A percentile compares a stretch with the other conserved stretches of the same genome.
phyloP scores from a whole-genome alignment of 768 basidiomycete species.

The Scleroderma bovista region DNA sequence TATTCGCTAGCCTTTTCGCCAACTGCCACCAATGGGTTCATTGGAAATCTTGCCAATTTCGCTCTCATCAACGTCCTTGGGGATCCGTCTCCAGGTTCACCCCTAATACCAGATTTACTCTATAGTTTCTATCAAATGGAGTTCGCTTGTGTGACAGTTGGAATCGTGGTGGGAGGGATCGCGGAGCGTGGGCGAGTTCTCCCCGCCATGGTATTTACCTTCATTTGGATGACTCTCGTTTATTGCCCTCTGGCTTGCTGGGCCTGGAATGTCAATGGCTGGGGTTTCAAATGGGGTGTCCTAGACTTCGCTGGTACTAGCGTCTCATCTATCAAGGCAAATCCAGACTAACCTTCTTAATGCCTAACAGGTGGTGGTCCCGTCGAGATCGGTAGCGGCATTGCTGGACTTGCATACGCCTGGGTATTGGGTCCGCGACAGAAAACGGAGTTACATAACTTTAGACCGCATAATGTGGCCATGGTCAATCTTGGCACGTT shows the following conservation, averaged over 20 bases:
- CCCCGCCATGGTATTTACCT: conserved; percentile 75
- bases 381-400: conserved; percentile 83
- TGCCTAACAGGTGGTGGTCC: conserved; percentile 66
- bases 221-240: conserved; percentile 82
- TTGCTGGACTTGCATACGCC: conserved; percentile 79
- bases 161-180: conserved; percentile 70
- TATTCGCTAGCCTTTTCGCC: conserved; percentile 84
- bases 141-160: conserved; percentile 77
- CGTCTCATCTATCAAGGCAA: conserved; percentile 2
- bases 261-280: conserved; percentile 78
- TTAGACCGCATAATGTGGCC: conserved; percentile 85
- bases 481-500: conserved; percentile 80
- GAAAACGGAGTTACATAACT: conserved; percentile 66
- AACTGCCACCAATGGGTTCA: conserved; percentile 67
- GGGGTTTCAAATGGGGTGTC: conserved; percentile 81
- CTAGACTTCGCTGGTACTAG: conserved; percentile 80
- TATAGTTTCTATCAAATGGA: conserved; percentile 88
- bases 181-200: conserved; percentile 84
- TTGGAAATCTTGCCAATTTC: conserved; percentile 76
- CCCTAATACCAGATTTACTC: conserved; percentile 74
- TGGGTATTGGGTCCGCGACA: conserved; percentile 82
- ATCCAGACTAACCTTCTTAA: background rate
- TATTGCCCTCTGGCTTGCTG: conserved; percentile 87
- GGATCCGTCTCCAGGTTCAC: conserved; percentile 71
- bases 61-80: conserved; percentile 68